Base-by-base conservation (phyloP, 2,329 filamentous ascomycete genomes). In the Xylaria sp. region DNA sequence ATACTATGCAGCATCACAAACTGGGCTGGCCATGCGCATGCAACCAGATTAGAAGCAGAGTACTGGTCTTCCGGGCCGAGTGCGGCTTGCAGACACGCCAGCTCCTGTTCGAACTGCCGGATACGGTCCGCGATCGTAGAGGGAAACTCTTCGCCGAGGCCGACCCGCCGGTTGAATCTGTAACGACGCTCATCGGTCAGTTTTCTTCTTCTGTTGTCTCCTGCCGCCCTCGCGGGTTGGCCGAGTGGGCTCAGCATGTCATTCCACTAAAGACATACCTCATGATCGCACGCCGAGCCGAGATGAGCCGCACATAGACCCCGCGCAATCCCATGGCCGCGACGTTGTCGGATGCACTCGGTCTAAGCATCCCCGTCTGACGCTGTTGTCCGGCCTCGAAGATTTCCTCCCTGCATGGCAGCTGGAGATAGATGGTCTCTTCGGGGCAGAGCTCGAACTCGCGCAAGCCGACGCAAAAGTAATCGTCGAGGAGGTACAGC, bases 381-480 rank as follows among this genome's bases (percentile, higher is more conserved):
- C 67, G 67, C 20, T 66, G 61, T 15, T 67, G 69, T 15, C 73
- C 74, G 1, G 66, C 69, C 49, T 76, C 75, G 59, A 80, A 80
- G 33, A 76, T 69, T 2, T 73, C 74, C 45, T 80, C 79, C 13
- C 75, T 69, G 56, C 75, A 78, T 7, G 79, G 78, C 39, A 80
- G 73, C 59, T 79, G 76, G 20, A 82, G 75, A 65, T 79, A 76
- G 15, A 82, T 78, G 4, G 74, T 77, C 62, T 81, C 78, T 29
- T 78, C 74, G 1, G 78, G 78, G 59, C 78, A 81, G 17, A 80
- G 74, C 67, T 80, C 79, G 54, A 81, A 82, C 66, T 82, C 80
- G 15, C 78, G 74, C 20, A 82, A 71, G 0, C 80, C 80, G 5
- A 81, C 79, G 15, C 79, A 80, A 66, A 81, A 80, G 65, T 79